Evolutionary conservation across 208 protist species (phyloP).

Genomic region (Trypanosomatidae sp.): DNA sequence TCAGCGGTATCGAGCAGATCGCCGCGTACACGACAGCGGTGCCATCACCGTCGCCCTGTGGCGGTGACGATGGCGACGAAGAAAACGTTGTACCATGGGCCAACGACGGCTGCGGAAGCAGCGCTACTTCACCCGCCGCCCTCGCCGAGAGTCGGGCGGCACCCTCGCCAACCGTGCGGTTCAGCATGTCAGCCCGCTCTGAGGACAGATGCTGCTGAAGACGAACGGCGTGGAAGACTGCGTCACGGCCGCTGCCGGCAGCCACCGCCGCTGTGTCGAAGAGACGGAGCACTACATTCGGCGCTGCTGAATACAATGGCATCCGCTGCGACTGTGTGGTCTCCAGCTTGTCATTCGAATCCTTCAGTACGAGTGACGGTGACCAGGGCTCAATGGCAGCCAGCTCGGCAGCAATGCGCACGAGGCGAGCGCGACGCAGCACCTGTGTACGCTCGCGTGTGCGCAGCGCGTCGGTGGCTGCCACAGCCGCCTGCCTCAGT

Average conservation of each 20-base stretch:
- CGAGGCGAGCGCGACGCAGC: slow-evolving; percentile 40
- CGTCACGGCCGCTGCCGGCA: slow-evolving; percentile 21
- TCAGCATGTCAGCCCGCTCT: background rate
- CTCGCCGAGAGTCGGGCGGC: background rate
- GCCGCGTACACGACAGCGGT: slow-evolving; percentile 19
- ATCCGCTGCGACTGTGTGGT: background rate
- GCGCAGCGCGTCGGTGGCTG: slow-evolving; percentile 41
- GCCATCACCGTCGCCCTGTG: background rate
- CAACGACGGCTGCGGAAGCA: slow-evolving; percentile 3
- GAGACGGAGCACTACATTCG: slow-evolving; percentile 17
- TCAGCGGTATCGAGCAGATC: slow-evolving; percentile 16
- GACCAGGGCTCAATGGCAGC: slow-evolving; percentile 3
- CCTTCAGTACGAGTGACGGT: background rate
- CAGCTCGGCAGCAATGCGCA: slow-evolving; percentile 34
- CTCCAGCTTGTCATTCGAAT: background rate
- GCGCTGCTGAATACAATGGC: background rate
- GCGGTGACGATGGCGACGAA: background rate
- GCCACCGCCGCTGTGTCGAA: slow-evolving; percentile 8
- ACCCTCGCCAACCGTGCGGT: background rate
- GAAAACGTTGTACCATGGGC: background rate
- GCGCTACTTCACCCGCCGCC: slow-evolving; percentile 9
- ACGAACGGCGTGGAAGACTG: background rate
- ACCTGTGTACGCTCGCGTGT: slow-evolving; percentile 48
- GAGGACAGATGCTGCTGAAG: background rate
- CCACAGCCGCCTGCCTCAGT: slow-evolving; percentile 11